Base-by-base conservation (phyloP, 495 filamentous ascomycete genomes). In the Lasiosphaeris hirsuta region DNA sequence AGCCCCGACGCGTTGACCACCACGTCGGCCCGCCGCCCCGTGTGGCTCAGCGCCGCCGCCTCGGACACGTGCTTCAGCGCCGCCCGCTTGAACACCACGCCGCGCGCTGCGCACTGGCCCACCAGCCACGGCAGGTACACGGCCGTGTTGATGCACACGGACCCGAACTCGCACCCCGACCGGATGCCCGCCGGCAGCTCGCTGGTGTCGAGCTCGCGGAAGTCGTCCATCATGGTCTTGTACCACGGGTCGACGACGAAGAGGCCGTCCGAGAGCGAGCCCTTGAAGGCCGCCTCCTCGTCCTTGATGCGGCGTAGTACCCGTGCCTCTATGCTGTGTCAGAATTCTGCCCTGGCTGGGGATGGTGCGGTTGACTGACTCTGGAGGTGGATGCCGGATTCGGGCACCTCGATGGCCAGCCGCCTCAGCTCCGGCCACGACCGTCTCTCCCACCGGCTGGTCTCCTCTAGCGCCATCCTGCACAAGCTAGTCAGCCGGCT, bases 1-100 rank as follows among this genome's bases (percentile, higher is more conserved):
- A 98, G 72, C 0, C 95, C 94, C 0, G 93, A 92, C 64, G 92
- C 91, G 62, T 98, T 98, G 36, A 98, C 74, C 0, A 96, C 75
- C 0, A 96, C 62, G 60, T 90, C 84, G 0, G 86, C 88, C 46
- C 74, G 78, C 10, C 72, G 57, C 0, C 86, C 84, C 0, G 80
- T 75, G 62, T 86, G 83, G 70, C 91, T 88, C 14, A 85, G 67
- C 2, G 62, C 56, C 1, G 81, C 79, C 0, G 90, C 93, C 11
- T 96, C 86, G 2, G 78, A 70, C 44, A 98, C 81, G 65, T 97
- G 91, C 23, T 74, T 72, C 40, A 94, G 55, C 7, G 70, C 57
- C 0, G 66, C 78, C n/a, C 83, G 75, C 38, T 69, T 83, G 66
- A 97, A 76, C 4, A 81, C 71, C 0, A 88, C 85, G 9, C 90